Conservation (phyloP, 768 basidiomycete genomes). For the Tylopilus sp. region DNA sequence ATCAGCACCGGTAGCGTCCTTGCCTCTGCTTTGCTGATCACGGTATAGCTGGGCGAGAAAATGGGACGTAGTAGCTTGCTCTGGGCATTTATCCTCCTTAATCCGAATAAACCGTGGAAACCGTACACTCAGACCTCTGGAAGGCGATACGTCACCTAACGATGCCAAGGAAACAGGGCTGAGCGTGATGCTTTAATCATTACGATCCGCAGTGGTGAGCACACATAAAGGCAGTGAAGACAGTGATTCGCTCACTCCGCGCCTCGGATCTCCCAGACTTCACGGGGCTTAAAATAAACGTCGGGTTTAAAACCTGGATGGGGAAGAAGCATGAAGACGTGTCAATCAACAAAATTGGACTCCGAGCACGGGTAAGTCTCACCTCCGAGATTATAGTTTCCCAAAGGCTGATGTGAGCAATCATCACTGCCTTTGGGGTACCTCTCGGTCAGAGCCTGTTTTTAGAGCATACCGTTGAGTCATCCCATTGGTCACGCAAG, state of each 20-base stretch:
- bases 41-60: constrained; percentile 70
- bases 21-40: constrained; percentile 48
- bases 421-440: constrained; percentile 55
- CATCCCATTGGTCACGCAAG: background rate
- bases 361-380: constrained; percentile 13
- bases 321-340: background rate
- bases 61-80: constrained; percentile 67
- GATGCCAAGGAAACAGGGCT: constrained; percentile 87
- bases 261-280: constrained; percentile 89
- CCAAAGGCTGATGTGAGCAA: constrained; percentile 49
- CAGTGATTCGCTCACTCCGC: constrained; percentile 50
- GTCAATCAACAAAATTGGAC: background rate
- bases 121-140: constrained; percentile 73
- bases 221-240: background rate
- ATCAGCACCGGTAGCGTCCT: constrained; percentile 40
- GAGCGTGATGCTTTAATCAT: constrained; percentile 58
- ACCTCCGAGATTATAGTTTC: constrained; percentile 69
- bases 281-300: constrained; percentile 65
- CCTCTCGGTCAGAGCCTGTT: constrained; percentile 58
- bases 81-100: constrained; percentile 69
- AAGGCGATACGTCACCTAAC: constrained; percentile 50
- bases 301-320: constrained; percentile 55
- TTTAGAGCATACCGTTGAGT: constrained; percentile 13
- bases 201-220: constrained; percentile 8
- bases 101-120: constrained; percentile 83